Evolutionary conservation across 768 basidiomycete genomes (phyloP).

Genomic region (Lepiota venenata): DNA sequence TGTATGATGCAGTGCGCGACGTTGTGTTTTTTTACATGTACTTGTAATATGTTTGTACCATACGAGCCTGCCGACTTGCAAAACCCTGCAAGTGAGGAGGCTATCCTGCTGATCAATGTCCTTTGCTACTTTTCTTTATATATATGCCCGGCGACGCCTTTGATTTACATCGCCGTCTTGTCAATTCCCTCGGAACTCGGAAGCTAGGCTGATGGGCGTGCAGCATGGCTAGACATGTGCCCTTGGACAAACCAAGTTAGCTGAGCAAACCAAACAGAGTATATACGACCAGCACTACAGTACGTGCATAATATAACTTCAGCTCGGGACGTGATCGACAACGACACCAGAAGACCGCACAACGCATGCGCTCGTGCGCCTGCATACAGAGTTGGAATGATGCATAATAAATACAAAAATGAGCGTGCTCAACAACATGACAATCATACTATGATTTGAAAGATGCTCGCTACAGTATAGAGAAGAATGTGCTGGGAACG

Average conservation of each 20-base stretch:
- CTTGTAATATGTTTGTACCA: not conserved
- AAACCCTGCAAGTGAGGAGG: no score
- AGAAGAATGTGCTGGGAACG: slow-evolving; percentile 2
- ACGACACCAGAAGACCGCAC: not conserved
- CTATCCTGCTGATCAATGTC: not conserved
- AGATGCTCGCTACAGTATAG: not conserved
- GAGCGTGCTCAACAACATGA: not conserved
- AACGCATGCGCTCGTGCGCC: not conserved
- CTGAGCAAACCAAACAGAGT: not conserved
- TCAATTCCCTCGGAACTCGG: slow-evolving; percentile 3
- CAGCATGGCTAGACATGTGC: not conserved
- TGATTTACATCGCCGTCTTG: not conserved
- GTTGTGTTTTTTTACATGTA: not conserved
- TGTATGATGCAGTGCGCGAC: not conserved
- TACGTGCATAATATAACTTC: no score
- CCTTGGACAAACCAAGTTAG: not conserved
- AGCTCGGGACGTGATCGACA: not conserved
- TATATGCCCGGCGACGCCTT: not conserved
- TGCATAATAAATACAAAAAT: not conserved
- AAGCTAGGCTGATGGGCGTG: not conserved
- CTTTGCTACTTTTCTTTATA: no score
- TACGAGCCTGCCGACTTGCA: no score
- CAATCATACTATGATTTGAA: slow-evolving; percentile 7
- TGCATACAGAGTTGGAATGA: not conserved
- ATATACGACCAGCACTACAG: no score